A percentile compares a stretch with the other conserved stretches of the same genome.
Conservation (phyloP, 2,329 filamentous ascomycete genomes). For the Uncinocarpus reesii region DNA sequence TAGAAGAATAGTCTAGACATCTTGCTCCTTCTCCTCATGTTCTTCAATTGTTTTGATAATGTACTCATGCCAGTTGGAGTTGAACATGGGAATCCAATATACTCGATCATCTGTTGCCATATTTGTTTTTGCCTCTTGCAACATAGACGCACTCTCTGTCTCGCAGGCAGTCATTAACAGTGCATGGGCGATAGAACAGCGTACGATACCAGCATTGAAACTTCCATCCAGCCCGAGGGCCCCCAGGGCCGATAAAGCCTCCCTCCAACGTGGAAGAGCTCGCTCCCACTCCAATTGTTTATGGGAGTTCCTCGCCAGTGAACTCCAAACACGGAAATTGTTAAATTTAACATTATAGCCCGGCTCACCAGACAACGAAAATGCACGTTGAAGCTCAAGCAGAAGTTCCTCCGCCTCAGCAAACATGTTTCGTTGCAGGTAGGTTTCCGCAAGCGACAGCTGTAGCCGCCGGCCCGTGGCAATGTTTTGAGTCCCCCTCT, state of each 20-base stretch:
- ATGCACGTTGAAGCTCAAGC: constrained; percentile 1
- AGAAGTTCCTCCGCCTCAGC: constrained; percentile 8
- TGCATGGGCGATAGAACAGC: constrained; percentile 14
- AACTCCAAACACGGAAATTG: background rate
- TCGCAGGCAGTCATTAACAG: background rate
- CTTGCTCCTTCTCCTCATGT: too few relatives aligned
- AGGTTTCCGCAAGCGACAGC: constrained; percentile 10
- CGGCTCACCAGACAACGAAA: background rate
- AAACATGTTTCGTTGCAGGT: constrained; percentile 12
- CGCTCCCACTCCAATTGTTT: constrained; percentile 6
- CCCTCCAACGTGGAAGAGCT: constrained; percentile 5
- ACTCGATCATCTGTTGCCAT: background rate
- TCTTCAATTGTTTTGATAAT: background rate
- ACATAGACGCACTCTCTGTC: background rate
- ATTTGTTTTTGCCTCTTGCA: background rate
- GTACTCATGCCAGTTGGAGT: background rate
- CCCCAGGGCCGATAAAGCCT: constrained; percentile 1
- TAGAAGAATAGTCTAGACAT: too few relatives aligned
- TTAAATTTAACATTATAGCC: constrained; percentile 1
- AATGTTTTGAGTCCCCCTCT: background rate
- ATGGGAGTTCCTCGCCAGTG: constrained; percentile 9
- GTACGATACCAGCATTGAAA: constrained; percentile 15
- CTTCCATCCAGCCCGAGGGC: background rate
- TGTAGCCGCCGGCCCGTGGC: background rate
- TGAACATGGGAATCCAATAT: background rate